Conservation (phyloP, 208 protist genomes). For the Phytomonas francai region DNA sequence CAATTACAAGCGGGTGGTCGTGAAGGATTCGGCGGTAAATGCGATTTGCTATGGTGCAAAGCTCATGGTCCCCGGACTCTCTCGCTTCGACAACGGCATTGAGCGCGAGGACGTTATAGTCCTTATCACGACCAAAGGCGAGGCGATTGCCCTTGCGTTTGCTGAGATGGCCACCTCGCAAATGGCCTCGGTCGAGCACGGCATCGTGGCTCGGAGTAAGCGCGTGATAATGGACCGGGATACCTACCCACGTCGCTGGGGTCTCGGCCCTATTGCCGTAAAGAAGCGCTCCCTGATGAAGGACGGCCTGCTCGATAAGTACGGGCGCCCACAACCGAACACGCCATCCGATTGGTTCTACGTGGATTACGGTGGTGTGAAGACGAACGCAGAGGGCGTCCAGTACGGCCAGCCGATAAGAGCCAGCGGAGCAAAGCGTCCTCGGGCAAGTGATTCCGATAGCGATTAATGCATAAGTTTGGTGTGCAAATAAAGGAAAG, state of each 20-base stretch:
- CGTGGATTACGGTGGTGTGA: slow-evolving; percentile 87
- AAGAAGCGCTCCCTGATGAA: slow-evolving; percentile 97
- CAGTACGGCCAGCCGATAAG: slow-evolving; percentile 64
- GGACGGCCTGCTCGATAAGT: slow-evolving; percentile 98
- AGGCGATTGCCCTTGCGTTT: slow-evolving; percentile 98
- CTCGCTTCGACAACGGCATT: slow-evolving; percentile 96
- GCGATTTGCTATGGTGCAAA: slow-evolving; percentile 99
- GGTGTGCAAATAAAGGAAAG: no score
- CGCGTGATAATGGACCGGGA: slow-evolving; percentile 99
- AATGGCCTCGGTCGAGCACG: slow-evolving; percentile 96
- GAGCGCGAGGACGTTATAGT: slow-evolving; percentile 96
- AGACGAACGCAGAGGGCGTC: slow-evolving; percentile 79
- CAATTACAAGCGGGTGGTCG: slow-evolving; percentile 97
- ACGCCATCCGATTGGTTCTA: slow-evolving; percentile 97
- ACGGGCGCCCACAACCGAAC: slow-evolving; percentile 95
- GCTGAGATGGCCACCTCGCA: slow-evolving; percentile 97
- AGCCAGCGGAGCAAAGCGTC: slow-evolving; percentile 34
- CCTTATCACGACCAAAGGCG: slow-evolving; percentile 99
- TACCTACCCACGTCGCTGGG: slow-evolving; percentile 99
- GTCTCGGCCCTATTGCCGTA: slow-evolving; percentile 92
- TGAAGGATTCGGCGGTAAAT: slow-evolving; percentile 99
- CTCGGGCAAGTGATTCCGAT: slow-evolving; percentile 41
- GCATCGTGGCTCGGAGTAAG: slow-evolving; percentile 98
- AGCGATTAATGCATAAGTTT: slow-evolving; percentile 35
- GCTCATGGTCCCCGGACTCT: slow-evolving; percentile 98